Evolutionary conservation across 2,329 filamentous ascomycete species (phyloP), one percentile per base, ranked within the genome.

Genomic region (Colletotrichum gloeosporioides): DNA sequence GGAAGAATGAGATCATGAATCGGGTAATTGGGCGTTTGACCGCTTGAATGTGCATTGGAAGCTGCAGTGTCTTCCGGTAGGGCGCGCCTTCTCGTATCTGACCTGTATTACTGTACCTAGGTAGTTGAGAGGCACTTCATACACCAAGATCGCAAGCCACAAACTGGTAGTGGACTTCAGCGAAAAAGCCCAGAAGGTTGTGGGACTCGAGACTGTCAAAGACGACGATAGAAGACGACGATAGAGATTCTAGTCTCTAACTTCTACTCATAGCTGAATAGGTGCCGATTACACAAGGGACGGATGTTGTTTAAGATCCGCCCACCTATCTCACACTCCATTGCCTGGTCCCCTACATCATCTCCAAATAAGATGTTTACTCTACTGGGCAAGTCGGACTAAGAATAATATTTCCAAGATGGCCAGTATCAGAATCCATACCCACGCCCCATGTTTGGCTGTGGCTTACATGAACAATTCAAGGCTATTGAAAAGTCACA

Each of bases 1-100:
- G n/a, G 16, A 31, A 53, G n/a, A 31, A 66, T 53, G 36, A 49
- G 44, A 39, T 34, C 62, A 64, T 39, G 32, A 36, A 44, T 34
- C 22, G 16, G 39, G 57, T 15, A 6, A 2, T n/a, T 39, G 61
- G 44, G 31, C 32, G 15, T 22, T 31, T 66, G 36, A 22, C 63
- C 63, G 39, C 63, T 25, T 49, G 18, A 53, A 25, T 53, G 10
- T 32, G 34, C 66, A 44, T 44, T 25, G 27, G 7, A 18, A n/a
- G 49, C 25, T 25, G 59, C 32, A n/a, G 16, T 68, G 32, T 34
- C 16, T 53, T 27, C 34, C 18, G 22, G 27, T 12, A 76, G 27
- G 64, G 74, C 70, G 70, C 59, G 74, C 74, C 65, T 73, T 69
- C 39, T 36, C 27, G 39, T 57, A 18, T 32, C n/a, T 68, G 49